These are phyloP conservation scores for Colletotrichum limetticola DNA, from an alignment of 2,329 filamentous ascomycete species.

Conservation along the genomic window DNA sequence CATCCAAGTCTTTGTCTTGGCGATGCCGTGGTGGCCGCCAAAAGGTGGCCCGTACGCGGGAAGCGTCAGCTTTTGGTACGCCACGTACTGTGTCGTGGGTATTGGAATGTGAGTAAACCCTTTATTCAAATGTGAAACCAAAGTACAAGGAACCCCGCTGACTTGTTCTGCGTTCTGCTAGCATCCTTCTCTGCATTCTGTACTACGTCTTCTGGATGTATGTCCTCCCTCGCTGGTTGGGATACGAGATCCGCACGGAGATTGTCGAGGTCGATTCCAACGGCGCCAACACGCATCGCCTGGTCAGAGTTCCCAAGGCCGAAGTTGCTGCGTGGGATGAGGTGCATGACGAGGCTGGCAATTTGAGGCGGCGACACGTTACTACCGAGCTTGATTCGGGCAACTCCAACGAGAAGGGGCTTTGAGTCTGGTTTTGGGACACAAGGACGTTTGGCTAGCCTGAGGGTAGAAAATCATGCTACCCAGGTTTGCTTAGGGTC, in stretches of 20 bases:
- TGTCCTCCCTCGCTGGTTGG: slow-evolving; percentile 61
- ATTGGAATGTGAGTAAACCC: slow-evolving; percentile 67
- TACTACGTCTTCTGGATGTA: slow-evolving; percentile 72
- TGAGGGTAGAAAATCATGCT: background rate
- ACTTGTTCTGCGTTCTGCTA: slow-evolving; percentile 38
- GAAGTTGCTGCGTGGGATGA: slow-evolving; percentile 68
- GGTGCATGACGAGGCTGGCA: slow-evolving; percentile 63
- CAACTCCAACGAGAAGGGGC: slow-evolving; percentile 23
- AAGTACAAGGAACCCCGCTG: background rate
- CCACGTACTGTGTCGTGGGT: slow-evolving; percentile 73
- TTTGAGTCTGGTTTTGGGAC: background rate
- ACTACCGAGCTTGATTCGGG: slow-evolving; percentile 15
- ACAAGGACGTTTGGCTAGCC: background rate
- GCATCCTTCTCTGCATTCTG: slow-evolving; percentile 61
- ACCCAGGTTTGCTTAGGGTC: background rate
- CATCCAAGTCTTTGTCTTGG: slow-evolving; percentile 69
- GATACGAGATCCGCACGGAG: slow-evolving; percentile 67
- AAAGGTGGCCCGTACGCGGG: slow-evolving; percentile 67
- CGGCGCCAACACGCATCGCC: slow-evolving; percentile 53
- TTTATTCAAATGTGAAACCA: background rate
- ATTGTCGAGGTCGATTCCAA: slow-evolving; percentile 58
- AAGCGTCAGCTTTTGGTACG: slow-evolving; percentile 80
- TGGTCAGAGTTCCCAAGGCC: slow-evolving; percentile 63
- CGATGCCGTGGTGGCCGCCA: slow-evolving; percentile 80
- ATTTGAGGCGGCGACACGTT: slow-evolving; percentile 37